A percentile compares a stretch with the other conserved stretches of the same genome.
Conservation (phyloP, 164 flowering plant genomes). For the Piper longum region DNA sequence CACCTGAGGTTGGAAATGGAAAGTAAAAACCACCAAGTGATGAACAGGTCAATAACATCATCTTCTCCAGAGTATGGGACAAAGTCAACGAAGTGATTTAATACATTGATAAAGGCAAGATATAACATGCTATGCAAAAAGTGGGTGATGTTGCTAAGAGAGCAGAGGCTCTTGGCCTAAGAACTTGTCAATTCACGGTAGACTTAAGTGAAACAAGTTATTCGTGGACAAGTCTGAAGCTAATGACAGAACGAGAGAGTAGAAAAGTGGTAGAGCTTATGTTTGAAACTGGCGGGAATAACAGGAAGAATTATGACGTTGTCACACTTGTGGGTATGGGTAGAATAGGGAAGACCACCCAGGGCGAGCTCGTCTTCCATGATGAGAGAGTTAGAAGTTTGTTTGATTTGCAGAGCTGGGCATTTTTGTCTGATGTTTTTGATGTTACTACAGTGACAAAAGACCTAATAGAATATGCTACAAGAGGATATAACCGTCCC, state of each 20-base stretch:
- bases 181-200: not conserved
- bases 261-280: not conserved
- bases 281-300: not conserved
- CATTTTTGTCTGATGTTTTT: slow-evolving; percentile 2
- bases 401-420: not conserved
- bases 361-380: slow-evolving; percentile 1
- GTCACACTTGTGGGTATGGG: slow-evolving; percentile 3
- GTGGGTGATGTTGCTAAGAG: not conserved
- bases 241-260: not conserved
- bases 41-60: not conserved
- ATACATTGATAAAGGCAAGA: not conserved
- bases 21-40: not conserved
- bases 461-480: slow-evolving; percentile 2
- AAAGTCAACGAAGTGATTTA: not conserved
- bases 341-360: slow-evolving; percentile 3
- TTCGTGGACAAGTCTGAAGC: not conserved
- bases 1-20: not conserved
- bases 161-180: not conserved
- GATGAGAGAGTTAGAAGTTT: not conserved
- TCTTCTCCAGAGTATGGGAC: not conserved
- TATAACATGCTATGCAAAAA: not conserved
- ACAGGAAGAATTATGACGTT: not conserved
- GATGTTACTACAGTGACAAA: not conserved
- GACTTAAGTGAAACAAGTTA: not conserved
- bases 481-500: not conserved